Base-by-base conservation (phyloP, 2,329 filamentous ascomycete genomes). In the Exophiala bonariae region DNA sequence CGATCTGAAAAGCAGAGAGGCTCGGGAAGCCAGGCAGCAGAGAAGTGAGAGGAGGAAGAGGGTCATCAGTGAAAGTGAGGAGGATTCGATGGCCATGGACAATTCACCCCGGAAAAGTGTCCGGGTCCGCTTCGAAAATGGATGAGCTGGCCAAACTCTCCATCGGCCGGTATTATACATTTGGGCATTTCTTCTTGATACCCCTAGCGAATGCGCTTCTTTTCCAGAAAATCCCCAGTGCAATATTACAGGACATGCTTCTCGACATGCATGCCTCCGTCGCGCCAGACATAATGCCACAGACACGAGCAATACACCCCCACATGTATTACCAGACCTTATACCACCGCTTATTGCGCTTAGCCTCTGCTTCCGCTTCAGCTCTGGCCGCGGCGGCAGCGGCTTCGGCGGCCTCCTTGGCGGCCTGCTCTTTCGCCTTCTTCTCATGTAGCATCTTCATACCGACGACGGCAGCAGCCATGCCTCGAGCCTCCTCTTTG, bases 401-500 rank as follows among this genome's bases (percentile, higher is more conserved):
- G 46, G 69, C 67, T 35, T 65, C 63, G 11, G 61, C 62, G n/a
- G 61, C 55, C 41, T 62, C 62, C 47, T 66, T 66, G 39, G 64
- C 63, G 16, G 54, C 61, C 55, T 72, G 73, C 35, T 64, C 58
- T 49, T 65, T 67, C 58, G 83, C 77, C 63, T 83, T 80, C 66
- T 87, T 82, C 3, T 77, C 74, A 61, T 87, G 83, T 66, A 90
- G 83, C 59, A 80, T 76, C 62, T 86, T 83, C 66, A 92, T 85
- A 49, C 93, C 81, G 63, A 95, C 89, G 45, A 95, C 85, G 3
- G 87, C 87, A 56, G 89, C 77, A 66, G 87, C 86, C 83, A 99
- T 92, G 53, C 89, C 86, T 52, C 84, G 81, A 59, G 85, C 81
- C 69, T 97, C 92, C 51, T 85, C 77, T 38, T 80, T 76, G 49